phyloP scores from a whole-genome alignment of 805 yeast species.

The Allodekkera sacchari region DNA sequence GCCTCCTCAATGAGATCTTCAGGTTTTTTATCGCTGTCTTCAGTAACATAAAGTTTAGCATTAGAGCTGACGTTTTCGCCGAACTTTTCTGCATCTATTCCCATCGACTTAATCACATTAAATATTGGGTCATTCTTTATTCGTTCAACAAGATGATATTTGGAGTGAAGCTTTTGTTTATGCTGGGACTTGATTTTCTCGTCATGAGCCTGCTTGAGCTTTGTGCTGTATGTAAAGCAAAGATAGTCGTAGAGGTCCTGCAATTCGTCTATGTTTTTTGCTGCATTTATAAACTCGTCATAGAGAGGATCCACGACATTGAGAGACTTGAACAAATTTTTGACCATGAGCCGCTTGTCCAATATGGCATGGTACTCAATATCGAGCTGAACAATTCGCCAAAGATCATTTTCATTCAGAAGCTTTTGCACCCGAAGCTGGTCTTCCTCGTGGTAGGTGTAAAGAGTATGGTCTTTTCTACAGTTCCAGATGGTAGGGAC shows the following conservation, averaged over 20 bases:
- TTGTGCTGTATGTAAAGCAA: slow-evolving; percentile 60
- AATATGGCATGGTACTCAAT: slow-evolving; percentile 80
- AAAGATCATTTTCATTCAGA: slow-evolving; percentile 74
- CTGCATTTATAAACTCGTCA: slow-evolving; percentile 43
- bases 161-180: slow-evolving; percentile 44
- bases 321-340: slow-evolving; percentile 45
- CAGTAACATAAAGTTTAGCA: slow-evolving; percentile 62
- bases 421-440: slow-evolving; percentile 42
- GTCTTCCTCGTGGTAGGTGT: slow-evolving; percentile 35
- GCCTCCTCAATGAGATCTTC: slow-evolving; percentile 42
- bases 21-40: slow-evolving; percentile 58
- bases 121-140: slow-evolving; percentile 57
- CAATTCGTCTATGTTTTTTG: slow-evolving; percentile 63
- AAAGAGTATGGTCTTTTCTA: slow-evolving; percentile 78
- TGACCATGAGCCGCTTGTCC: slow-evolving; percentile 57
- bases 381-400: slow-evolving; percentile 85
- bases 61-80: slow-evolving; percentile 72
- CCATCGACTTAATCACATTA: slow-evolving; percentile 60
- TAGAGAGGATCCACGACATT: slow-evolving; percentile 49
- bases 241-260: slow-evolving; percentile 85
- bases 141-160: slow-evolving; percentile 55
- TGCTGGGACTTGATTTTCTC: slow-evolving; percentile 6
- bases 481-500: slow-evolving; percentile 95
- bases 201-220: slow-evolving; percentile 37
- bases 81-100: slow-evolving; percentile 69